Percentiles rank a stretch among this genome's conserved stretches.
Evolutionary conservation across 805 yeast species (phyloP).

Genomic region (Priceomyces fermenticarens): DNA sequence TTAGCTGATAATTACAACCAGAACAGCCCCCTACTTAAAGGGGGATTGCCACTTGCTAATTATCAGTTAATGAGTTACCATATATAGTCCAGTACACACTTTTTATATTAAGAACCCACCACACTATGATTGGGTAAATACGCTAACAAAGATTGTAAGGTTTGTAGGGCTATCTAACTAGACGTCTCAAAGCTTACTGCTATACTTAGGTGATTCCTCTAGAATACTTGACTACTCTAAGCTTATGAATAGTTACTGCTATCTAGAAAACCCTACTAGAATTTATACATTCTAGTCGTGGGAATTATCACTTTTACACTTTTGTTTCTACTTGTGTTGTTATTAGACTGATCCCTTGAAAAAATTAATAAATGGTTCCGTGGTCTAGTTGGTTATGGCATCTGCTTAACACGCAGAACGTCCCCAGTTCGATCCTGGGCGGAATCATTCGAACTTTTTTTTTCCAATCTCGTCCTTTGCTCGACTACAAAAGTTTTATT

Average conservation of each 20-base stretch:
- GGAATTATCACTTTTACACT: neutral
- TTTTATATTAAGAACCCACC: too few relatives aligned
- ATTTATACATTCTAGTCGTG: neutral
- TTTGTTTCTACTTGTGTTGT: neutral
- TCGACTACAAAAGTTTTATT: too few relatives aligned
- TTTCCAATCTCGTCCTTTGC: neutral
- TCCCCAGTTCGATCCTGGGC: conserved; percentile 99
- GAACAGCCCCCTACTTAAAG: too few relatives aligned
- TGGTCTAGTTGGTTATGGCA: conserved; percentile 99
- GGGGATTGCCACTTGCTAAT: too few relatives aligned
- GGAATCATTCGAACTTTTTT: conserved; percentile 57
- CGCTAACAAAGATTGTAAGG: too few relatives aligned
- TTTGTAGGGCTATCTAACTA: neutral
- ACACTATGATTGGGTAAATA: too few relatives aligned
- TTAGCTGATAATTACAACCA: too few relatives aligned
- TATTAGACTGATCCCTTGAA: too few relatives aligned
- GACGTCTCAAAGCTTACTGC: neutral
- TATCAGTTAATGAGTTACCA: too few relatives aligned
- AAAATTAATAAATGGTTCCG: conserved; percentile 28
- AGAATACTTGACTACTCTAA: conserved; percentile 1
- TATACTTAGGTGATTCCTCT: neutral
- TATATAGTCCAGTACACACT: too few relatives aligned
- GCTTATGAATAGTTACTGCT: neutral
- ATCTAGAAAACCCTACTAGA: neutral
- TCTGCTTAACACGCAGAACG: conserved; percentile 99